Evolutionary conservation across 805 yeast species (phyloP).

Genomic region (Saccharomycopsis babjevae): DNA sequence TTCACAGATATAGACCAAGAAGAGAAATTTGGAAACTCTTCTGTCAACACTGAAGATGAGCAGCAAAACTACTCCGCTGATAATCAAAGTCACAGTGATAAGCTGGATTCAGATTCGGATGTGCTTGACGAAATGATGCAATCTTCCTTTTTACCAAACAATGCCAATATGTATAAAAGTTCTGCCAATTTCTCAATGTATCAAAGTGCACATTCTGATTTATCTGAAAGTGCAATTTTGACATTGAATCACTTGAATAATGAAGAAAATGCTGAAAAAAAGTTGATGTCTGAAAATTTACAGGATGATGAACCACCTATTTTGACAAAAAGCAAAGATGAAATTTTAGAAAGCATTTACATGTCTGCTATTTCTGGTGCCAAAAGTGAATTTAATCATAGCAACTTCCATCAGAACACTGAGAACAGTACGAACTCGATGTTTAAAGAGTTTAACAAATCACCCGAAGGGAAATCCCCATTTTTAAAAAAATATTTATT

Average conservation of each 20-base stretch:
- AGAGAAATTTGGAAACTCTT: constrained; percentile 12
- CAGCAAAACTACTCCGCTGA: constrained; percentile 27
- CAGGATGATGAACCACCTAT: not conserved
- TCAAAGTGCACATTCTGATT: constrained; percentile 16
- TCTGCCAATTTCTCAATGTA: constrained; percentile 12
- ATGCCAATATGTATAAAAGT: not conserved
- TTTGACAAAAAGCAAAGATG: not conserved
- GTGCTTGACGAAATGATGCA: constrained; percentile 25
- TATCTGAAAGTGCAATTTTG: constrained; percentile 16
- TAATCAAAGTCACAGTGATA: not conserved
- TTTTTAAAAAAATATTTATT: constrained; percentile 5
- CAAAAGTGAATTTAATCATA: not conserved
- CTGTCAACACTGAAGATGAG: constrained; percentile 18
- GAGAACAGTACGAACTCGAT: not conserved
- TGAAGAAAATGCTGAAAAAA: not conserved
- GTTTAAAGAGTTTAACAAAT: not conserved
- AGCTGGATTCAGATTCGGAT: constrained; percentile 17
- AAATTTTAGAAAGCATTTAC: constrained; percentile 12
- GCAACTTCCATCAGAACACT: not conserved
- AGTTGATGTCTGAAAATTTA: not conserved
- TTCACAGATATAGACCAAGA: constrained; percentile 27
- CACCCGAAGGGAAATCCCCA: not conserved
- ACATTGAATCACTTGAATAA: constrained; percentile 14
- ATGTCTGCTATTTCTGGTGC: constrained; percentile 13
- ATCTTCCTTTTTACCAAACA: constrained; percentile 22